A percentile compares a stretch with the other conserved stretches of the same genome.
Evolutionary conservation across 2,329 filamentous ascomycete genomes (phyloP).

Genomic region (Chrysoporthe puriensis): DNA sequence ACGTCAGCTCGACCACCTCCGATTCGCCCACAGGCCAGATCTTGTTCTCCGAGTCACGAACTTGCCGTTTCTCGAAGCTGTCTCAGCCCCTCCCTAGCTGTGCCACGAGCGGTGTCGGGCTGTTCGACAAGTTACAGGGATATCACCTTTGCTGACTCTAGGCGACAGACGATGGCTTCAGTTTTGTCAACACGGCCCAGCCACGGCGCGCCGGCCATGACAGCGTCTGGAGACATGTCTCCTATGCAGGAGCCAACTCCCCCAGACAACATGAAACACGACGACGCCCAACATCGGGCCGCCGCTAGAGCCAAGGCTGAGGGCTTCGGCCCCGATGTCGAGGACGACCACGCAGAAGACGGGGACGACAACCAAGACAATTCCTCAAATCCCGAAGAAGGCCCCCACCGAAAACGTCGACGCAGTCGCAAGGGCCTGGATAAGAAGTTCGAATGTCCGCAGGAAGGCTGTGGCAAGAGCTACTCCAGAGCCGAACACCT

Average conservation of each 20-base stretch:
- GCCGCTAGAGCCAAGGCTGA: conserved; percentile 47
- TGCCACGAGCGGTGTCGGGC: conserved; percentile 16
- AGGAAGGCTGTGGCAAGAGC: conserved; percentile 89
- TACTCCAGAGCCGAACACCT: conserved; percentile 96
- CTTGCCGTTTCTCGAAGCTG: conserved; percentile 9
- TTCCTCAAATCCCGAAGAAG: conserved; percentile 56
- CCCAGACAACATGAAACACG: conserved; percentile 45
- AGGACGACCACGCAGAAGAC: conserved; percentile 44
- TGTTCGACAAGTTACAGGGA: conserved; percentile 5
- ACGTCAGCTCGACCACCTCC: conserved; percentile 22
- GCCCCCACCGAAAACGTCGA: conserved; percentile 62
- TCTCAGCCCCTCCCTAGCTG: conserved; percentile 23
- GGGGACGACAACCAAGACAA: conserved; percentile 48
- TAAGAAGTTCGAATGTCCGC: conserved; percentile 82
- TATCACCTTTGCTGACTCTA: conserved; percentile 5
- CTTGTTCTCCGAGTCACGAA: conserved; percentile 15
- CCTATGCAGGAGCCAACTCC: conserved; percentile 47
- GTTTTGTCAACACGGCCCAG: conserved; percentile 44
- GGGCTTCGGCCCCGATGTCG: conserved; percentile 41
- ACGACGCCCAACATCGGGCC: conserved; percentile 45
- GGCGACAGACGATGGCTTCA: conserved; percentile 45
- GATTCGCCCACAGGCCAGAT: conserved; percentile 24
- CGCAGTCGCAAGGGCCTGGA: conserved; percentile 78
- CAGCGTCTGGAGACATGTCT: conserved; percentile 48
- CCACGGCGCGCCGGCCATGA: conserved; percentile 44